These are phyloP conservation scores for Lichenothelia convexa DNA, from an alignment of 495 filamentous ascomycete species.

Conservation along the genomic window DNA sequence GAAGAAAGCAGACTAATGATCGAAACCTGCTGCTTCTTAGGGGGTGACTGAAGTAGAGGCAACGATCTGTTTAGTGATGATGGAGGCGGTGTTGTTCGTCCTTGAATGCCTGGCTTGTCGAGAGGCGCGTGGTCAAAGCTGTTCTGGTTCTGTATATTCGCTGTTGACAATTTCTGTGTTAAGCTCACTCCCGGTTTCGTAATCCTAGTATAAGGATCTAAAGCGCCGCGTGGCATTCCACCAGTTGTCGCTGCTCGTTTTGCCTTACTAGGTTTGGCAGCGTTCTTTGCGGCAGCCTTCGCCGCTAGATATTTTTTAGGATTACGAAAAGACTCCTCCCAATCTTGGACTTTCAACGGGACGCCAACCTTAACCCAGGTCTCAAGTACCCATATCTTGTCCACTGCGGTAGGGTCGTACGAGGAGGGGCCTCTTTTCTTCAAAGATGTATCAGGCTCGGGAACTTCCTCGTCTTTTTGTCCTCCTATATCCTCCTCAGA, in stretches of 20 bases:
- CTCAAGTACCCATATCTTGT: constrained; percentile 64
- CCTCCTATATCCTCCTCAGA: constrained; percentile 25
- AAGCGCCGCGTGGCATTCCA: constrained; percentile 6
- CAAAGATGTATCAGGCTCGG: constrained; percentile 18
- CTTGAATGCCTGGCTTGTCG: too few species aligned
- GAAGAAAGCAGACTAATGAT: too few species aligned
- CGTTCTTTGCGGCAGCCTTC: constrained; percentile 7
- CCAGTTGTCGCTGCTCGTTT: constrained; percentile 7
- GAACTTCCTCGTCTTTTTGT: constrained; percentile 8
- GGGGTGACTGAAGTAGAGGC: too few species aligned
- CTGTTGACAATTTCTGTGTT: too few species aligned
- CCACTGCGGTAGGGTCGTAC: constrained; percentile 45
- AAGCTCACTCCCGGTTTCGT: constrained; percentile 9
- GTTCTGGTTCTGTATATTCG: too few species aligned
- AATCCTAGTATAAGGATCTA: constrained; percentile 1
- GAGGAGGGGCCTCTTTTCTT: constrained; percentile 40
- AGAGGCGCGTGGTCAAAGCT: too few species aligned
- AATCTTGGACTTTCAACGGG: constrained; percentile 55
- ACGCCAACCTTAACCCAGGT: constrained; percentile 48
- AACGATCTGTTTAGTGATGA: too few species aligned
- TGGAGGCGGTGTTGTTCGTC: too few species aligned
- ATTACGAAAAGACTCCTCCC: constrained; percentile 45
- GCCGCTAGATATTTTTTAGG: constrained; percentile 25
- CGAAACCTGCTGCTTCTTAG: too few species aligned
- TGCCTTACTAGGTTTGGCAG: constrained; percentile 3